phyloP scores from a whole-genome alignment of 2,329 filamentous ascomycete genomes.

The Fulvia fulva region DNA sequence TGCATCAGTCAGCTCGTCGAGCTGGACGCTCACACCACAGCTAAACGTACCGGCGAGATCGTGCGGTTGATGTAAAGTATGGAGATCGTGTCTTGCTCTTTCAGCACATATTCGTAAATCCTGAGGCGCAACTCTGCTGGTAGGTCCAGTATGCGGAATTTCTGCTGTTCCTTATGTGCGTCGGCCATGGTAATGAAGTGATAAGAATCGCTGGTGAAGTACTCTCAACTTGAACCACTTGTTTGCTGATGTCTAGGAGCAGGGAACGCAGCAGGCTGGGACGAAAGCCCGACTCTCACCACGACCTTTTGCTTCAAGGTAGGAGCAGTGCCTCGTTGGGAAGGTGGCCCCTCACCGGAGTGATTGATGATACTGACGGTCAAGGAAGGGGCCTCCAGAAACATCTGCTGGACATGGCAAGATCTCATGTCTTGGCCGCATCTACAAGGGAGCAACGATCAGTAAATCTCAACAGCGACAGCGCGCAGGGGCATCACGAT shows the following conservation, averaged over 20 bases:
- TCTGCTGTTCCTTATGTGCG: neutral
- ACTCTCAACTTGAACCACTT: too few relatives aligned
- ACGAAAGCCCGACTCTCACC: too few relatives aligned
- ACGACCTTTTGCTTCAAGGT: too few relatives aligned
- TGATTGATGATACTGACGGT: too few relatives aligned
- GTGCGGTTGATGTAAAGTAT: neutral
- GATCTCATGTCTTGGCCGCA: neutral
- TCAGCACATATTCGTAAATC: neutral
- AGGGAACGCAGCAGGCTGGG: too few relatives aligned
- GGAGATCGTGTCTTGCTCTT: neutral
- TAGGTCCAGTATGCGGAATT: neutral
- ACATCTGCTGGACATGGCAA: too few relatives aligned
- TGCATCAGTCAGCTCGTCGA: neutral
- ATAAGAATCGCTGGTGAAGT: too few relatives aligned
- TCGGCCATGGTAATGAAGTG: neutral
- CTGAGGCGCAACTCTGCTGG: neutral
- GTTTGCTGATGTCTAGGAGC: too few relatives aligned
- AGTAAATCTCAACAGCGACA: neutral
- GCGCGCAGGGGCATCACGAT: slow-evolving; percentile 7
- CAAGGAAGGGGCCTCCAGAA: too few relatives aligned
- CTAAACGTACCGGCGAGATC: neutral
- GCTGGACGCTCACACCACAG: too few relatives aligned
- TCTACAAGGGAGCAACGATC: neutral
- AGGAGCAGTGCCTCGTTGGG: too few relatives aligned
- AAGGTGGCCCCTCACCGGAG: too few relatives aligned